A percentile compares a stretch with the other conserved stretches of the same genome.
These are phyloP conservation scores for Tylopilus vinaceipallidus DNA, from an alignment of 768 basidiomycete species.

Conservation along the genomic window DNA sequence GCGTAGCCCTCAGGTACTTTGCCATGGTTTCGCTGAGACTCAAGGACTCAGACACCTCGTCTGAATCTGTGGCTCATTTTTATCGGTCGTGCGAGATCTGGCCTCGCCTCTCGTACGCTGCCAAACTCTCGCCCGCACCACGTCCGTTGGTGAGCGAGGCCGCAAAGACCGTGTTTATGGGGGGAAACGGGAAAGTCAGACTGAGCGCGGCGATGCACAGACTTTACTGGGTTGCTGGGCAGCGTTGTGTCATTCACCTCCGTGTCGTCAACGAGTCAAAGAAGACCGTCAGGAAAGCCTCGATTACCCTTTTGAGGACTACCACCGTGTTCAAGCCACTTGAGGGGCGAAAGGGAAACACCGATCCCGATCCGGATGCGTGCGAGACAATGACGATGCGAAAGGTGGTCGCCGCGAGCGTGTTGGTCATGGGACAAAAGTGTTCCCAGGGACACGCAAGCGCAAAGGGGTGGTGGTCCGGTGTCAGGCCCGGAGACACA, in stretches of 20 bases:
- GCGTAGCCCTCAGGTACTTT: constrained; percentile 73
- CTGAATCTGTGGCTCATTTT: constrained; percentile 82
- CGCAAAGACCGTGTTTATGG: constrained; percentile 55
- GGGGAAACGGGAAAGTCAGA: constrained; percentile 62
- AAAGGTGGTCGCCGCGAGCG: constrained; percentile 64
- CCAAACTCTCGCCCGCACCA: constrained; percentile 57
- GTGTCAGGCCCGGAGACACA: constrained; percentile 61
- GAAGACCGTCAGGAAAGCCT: constrained; percentile 63
- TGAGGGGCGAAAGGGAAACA: constrained; percentile 30
- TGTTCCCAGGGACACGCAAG: constrained; percentile 69
- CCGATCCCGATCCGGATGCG: constrained; percentile 48
- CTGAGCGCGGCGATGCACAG: constrained; percentile 70
- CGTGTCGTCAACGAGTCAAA: constrained; percentile 64
- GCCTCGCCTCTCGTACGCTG: constrained; percentile 65
- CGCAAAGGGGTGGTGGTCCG: constrained; percentile 88
- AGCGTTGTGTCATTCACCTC: constrained; percentile 67
- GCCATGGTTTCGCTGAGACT: constrained; percentile 78
- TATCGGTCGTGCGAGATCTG: constrained; percentile 81
- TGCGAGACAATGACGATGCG: constrained; percentile 60
- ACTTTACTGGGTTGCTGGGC: constrained; percentile 78
- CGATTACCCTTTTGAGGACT: constrained; percentile 62
- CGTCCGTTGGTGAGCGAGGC: constrained; percentile 57
- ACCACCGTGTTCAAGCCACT: constrained; percentile 62
- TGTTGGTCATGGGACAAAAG: constrained; percentile 63
- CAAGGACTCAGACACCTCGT: constrained; percentile 56